Percentiles rank a stretch among this genome's conserved stretches.
These are phyloP conservation scores for Vitis hybrid DNA, from an alignment of 177 flowering plant genomes.

Conservation along the genomic window DNA sequence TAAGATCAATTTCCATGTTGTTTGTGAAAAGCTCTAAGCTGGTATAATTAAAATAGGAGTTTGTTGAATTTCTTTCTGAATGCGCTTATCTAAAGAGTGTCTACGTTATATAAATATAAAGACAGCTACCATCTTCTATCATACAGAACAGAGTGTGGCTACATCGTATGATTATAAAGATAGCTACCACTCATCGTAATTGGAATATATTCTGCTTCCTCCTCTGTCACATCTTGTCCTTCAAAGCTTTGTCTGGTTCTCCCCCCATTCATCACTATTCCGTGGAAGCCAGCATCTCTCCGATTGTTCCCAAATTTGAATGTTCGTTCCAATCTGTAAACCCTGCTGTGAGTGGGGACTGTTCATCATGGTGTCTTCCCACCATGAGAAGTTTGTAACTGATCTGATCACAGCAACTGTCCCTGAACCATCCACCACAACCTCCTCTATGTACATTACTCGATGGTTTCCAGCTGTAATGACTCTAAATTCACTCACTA, in stretches of 20 bases:
- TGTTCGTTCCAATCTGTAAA: constrained; percentile 32
- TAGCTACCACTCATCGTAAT: neutral
- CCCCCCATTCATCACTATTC: constrained; percentile 1
- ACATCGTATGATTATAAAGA: neutral
- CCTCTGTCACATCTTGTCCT: neutral
- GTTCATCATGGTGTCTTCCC: constrained; percentile 24
- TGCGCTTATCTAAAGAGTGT: no score
- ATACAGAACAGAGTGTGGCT: no score
- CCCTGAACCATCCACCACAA: constrained; percentile 34
- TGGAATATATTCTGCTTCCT: constrained; percentile 4
- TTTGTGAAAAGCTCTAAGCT: no score
- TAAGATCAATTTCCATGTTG: no score
- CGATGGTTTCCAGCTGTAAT: constrained; percentile 10
- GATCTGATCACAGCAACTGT: constrained; percentile 25
- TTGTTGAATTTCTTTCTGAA: no score
- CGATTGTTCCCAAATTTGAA: constrained; percentile 29
- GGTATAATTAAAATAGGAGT: no score
- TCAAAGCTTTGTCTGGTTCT: neutral
- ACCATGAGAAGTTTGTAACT: constrained; percentile 31
- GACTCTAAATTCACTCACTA: constrained; percentile 23
- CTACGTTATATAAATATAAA: no score
- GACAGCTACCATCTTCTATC: no score
- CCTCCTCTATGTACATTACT: constrained; percentile 34
- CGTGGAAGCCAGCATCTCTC: constrained; percentile 29
- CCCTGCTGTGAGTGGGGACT: constrained; percentile 21